Percentiles rank a stretch among this genome's conserved stretches.
Evolutionary conservation across 2,329 filamentous ascomycete genomes (phyloP).

Genomic region (Dryadomyces quercivorus): DNA sequence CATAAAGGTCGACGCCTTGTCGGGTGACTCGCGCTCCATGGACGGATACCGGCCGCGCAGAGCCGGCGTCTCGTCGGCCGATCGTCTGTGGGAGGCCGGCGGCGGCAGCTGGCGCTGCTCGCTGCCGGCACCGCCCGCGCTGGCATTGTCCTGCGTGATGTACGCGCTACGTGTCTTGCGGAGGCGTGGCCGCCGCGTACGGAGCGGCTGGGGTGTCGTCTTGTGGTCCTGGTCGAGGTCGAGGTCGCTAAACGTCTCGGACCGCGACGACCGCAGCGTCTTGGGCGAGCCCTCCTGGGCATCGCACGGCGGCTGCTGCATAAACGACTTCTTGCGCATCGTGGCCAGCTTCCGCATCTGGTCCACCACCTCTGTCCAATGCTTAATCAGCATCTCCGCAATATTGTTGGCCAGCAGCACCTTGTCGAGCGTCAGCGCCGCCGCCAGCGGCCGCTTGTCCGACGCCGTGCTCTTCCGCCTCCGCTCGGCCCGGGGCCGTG

Average conservation of each 20-base stretch:
- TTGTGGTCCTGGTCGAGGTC: conserved; percentile 1
- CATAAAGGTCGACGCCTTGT: not conserved
- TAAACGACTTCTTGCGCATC: conserved; percentile 12
- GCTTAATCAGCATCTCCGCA: conserved; percentile 51
- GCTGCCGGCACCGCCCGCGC: not conserved
- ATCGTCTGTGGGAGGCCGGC: not conserved
- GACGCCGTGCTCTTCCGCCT: conserved; percentile 13
- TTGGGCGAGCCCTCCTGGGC: not conserved
- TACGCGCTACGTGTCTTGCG: conserved; percentile 10
- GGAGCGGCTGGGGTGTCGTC: not conserved
- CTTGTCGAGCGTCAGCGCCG: conserved; percentile 35
- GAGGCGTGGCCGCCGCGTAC: not conserved
- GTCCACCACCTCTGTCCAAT: conserved; percentile 52
- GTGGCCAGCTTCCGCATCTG: conserved; percentile 41
- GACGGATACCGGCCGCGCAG: not conserved
- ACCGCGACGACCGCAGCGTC: conserved; percentile 8
- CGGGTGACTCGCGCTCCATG: not conserved
- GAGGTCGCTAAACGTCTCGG: conserved; percentile 8
- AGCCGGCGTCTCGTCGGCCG: not conserved
- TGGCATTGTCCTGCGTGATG: not conserved
- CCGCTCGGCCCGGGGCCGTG: conserved; percentile 30
- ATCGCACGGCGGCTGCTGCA: not conserved
- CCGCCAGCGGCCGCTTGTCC: conserved; percentile 10
- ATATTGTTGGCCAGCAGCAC: conserved; percentile 45
- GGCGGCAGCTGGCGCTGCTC: not conserved